Evolutionary conservation across 1,284 basidiomycete genomes (phyloP), one percentile per base, ranked within the genome.

Genomic region (Ustilago tritici): DNA sequence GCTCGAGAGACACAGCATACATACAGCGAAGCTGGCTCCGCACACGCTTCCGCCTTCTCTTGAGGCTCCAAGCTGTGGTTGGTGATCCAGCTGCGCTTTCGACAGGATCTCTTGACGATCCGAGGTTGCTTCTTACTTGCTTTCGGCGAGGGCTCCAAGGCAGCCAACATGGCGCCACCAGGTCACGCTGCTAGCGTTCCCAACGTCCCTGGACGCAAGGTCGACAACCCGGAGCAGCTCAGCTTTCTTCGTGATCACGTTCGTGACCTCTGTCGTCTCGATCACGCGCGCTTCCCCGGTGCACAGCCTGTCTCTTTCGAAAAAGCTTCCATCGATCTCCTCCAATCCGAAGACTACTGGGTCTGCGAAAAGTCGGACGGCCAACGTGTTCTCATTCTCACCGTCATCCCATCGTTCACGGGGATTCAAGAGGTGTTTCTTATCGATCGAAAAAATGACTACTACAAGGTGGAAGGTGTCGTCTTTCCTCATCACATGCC

Each of bases 341-440:
- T 83, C 23, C 56, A 70, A 31, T 65, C 65, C 23, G 75, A 83
- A 36, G 82, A 83, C 86, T 99, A 93, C 86, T 99, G 96, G 96
- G 96, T 99, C 35, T 98, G 95, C 88, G 97, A 99, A 88, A 99
- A 99, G 88, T 97, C 95, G n/a, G 97, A 99, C 85, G 97, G 97
- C 3, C 88, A 98, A 61, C 91, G 97, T 49, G 94, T 99, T 36
- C 89, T 99, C 50, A 90, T 98, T 55, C 89, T 97, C 69, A 90
- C 99, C 57, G 90, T 92, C 47, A 87, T 89, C 60, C 88, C 89
- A 28, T 87, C 89, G 43, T 70, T 61, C 8, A 82, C 82, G 11
- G 89, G 89, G 34, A 78, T 76, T 19, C 95, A 98, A 87, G 89
- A 90, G 55, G 91, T 93, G 3, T 73, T 68, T 15, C 72, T 78